These are phyloP conservation scores for Colletotrichum sp. DNA, from an alignment of 2,329 filamentous ascomycete genomes.

Conservation along the genomic window DNA sequence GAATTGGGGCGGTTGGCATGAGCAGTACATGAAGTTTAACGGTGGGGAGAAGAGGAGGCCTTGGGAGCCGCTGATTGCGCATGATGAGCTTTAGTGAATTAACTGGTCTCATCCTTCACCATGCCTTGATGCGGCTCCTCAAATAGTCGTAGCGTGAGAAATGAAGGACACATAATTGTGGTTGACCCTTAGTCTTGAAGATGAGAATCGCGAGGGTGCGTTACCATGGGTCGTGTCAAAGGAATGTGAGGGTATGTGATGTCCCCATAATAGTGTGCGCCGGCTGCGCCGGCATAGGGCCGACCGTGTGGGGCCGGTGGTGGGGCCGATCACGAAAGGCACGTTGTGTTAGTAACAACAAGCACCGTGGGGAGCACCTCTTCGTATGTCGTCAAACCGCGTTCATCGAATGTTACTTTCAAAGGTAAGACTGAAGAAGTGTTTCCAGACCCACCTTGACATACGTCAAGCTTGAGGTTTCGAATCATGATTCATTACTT, in stretches of 20 bases:
- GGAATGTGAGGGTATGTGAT: too few relatives aligned
- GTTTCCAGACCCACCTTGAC: not conserved
- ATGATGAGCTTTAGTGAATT: not conserved
- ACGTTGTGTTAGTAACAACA: not conserved
- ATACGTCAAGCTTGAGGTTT: not conserved
- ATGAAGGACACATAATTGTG: not conserved
- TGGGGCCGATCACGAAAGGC: not conserved
- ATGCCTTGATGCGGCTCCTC: not conserved
- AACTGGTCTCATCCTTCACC: accelerated
- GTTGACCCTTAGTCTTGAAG: too few relatives aligned
- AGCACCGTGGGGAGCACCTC: not conserved
- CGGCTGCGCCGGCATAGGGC: not conserved
- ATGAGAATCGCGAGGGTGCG: too few relatives aligned
- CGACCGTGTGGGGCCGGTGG: not conserved
- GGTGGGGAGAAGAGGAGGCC: not conserved
- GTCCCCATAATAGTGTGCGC: not conserved
- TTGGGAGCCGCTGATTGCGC: not conserved
- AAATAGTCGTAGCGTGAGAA: not conserved
- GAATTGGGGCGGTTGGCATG: not conserved
- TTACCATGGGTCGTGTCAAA: too few relatives aligned
- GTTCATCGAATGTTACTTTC: not conserved
- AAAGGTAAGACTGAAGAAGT: not conserved
- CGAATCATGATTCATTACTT: not conserved
- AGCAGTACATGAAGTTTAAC: not conserved
- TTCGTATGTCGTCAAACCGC: accelerated